phyloP scores from a whole-genome alignment of 1,139 yeast genomes.

The Suhomyces wounanorum region DNA sequence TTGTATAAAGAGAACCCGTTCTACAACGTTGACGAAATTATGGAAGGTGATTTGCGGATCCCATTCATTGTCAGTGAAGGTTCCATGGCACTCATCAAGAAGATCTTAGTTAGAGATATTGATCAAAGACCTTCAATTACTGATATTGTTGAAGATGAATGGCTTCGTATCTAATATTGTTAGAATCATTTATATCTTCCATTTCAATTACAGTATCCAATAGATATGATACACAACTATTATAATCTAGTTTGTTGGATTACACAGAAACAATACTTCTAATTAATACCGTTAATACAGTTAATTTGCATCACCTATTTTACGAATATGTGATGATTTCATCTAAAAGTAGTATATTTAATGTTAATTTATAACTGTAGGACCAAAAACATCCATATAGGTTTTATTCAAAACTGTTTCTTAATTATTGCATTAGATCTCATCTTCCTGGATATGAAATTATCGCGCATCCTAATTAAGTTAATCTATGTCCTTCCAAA shows the following conservation, averaged over 20 bases:
- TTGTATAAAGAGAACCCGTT: constrained; percentile 95
- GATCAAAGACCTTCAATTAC: constrained; percentile 69
- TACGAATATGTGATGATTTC: not conserved
- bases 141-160: constrained; percentile 64
- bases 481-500: not conserved
- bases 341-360: no score
- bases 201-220: not conserved
- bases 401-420: no score
- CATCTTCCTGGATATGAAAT: not conserved
- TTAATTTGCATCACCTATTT: not conserved
- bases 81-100: constrained; percentile 59
- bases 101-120: constrained; percentile 66
- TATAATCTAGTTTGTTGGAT: not conserved
- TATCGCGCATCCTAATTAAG: not conserved
- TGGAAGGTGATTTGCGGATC: constrained; percentile 80
- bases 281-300: not conserved
- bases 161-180: constrained; percentile 47
- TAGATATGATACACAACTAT: not conserved
- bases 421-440: not conserved
- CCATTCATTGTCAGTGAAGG: constrained; percentile 63
- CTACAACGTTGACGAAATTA: constrained; percentile 89
- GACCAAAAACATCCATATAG: no score
- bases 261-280: not conserved
- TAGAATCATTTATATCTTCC: not conserved
- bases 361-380: no score